Conservation (phyloP, 1,139 yeast genomes). For the Magnusiomyces fungicola region DNA sequence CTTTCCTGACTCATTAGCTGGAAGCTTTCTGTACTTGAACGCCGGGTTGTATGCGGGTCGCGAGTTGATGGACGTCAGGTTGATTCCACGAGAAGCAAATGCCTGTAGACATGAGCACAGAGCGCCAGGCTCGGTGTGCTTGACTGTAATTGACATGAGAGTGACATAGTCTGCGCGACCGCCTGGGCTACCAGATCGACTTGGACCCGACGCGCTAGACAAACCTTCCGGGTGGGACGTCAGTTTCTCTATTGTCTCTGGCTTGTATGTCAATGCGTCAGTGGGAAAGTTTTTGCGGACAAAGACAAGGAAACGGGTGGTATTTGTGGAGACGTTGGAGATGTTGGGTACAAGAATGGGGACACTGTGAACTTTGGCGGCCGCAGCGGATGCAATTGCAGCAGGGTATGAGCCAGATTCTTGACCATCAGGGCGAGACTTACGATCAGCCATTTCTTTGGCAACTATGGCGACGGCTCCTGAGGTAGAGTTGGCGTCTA, state of each 20-base stretch:
- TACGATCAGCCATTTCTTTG: neutral
- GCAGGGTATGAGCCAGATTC: slow-evolving; percentile 24
- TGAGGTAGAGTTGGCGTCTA: slow-evolving; percentile 75
- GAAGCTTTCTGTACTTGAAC: slow-evolving; percentile 37
- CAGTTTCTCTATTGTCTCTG: neutral
- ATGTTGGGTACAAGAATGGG: slow-evolving; percentile 50
- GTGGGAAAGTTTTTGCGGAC: slow-evolving; percentile 27
- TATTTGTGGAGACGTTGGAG: slow-evolving; percentile 67
- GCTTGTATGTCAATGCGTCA: neutral
- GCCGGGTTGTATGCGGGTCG: slow-evolving; percentile 39
- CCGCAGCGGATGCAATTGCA: slow-evolving; percentile 56
- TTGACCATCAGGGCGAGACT: neutral
- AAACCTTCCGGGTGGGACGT: neutral
- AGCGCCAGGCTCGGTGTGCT: slow-evolving; percentile 68
- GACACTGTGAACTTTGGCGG: slow-evolving; percentile 55
- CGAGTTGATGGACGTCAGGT: slow-evolving; percentile 65
- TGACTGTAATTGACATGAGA: slow-evolving; percentile 57
- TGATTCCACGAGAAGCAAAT: slow-evolving; percentile 52
- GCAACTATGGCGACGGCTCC: slow-evolving; percentile 65
- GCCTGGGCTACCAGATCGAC: neutral
- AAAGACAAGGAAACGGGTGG: slow-evolving; percentile 75
- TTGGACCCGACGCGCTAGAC: neutral
- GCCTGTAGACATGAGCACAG: slow-evolving; percentile 58
- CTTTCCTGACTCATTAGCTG: neutral
- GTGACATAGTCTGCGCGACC: slow-evolving; percentile 35